Percentiles rank a stretch among this genome's conserved stretches.
Evolutionary conservation across 345 rosid genomes (phyloP).

Genomic region (Hirschfeldia incana): DNA sequence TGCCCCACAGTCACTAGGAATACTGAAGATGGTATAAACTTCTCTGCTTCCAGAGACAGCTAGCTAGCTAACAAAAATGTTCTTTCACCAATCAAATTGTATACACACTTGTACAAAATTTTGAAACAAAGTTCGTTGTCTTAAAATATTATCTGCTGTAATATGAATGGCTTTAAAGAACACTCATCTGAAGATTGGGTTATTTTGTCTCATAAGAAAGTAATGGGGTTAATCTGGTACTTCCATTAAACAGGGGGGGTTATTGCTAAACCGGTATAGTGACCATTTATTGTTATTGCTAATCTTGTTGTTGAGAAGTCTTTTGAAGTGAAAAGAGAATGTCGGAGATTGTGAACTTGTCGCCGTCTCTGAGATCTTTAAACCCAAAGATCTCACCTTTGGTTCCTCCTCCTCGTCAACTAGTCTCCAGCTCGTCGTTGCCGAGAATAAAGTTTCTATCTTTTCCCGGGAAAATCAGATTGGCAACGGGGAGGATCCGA

Average conservation of each 20-base stretch:
- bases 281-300: slow-evolving; percentile 3
- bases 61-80: slow-evolving; percentile 18
- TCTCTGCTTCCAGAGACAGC: slow-evolving; percentile 51
- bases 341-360: slow-evolving; percentile 41
- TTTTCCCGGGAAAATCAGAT: slow-evolving; percentile 4
- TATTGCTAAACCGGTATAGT: not conserved
- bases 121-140: not conserved
- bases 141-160: not conserved
- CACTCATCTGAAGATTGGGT: not conserved
- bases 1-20: slow-evolving; percentile 64
- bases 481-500: slow-evolving; percentile 28
- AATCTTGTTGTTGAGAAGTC: not conserved
- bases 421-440: slow-evolving; percentile 22
- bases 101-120: slow-evolving; percentile 31
- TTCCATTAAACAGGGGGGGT: not conserved
- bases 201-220: slow-evolving; percentile 9
- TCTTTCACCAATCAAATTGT: slow-evolving; percentile 9
- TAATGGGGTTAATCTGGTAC: not conserved
- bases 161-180: not conserved
- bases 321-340: slow-evolving; percentile 22
- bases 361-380: slow-evolving; percentile 40
- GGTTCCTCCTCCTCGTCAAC: slow-evolving; percentile 21
- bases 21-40: slow-evolving; percentile 64
- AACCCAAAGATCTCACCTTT: slow-evolving; percentile 33
- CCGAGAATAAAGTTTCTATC: not conserved